Evolutionary conservation across 1,139 yeast genomes (phyloP), one percentile per base, ranked within the genome.

Genomic region (Pneumocystis sp.): DNA sequence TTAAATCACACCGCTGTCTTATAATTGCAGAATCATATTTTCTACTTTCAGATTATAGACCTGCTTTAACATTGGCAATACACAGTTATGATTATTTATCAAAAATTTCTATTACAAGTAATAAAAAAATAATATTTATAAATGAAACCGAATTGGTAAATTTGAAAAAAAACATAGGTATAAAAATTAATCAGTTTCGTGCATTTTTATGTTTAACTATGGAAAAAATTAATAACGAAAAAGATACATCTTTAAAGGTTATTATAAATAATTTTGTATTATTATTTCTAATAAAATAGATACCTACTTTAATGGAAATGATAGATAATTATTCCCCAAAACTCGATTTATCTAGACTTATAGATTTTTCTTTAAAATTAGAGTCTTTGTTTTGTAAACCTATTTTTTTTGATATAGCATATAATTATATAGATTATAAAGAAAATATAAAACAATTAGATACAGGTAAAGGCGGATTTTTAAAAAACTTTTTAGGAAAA

Each of bases 401-500:
- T 59, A 10, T 29, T 21, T 59, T 59, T 59, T 59, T 59, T 7
- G 61, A 59, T 42, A 59, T 59, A 39, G 40, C 61, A 25, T 59
- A 39, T 21, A 59, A 29, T 31, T 59, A 39, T 59, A 31, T 59
- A 39, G 31, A 29, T 21, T 59, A 59, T 59, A 42, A 59, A 42
- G 40, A 21, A 29, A 25, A 31, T 59, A 29, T 19, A 59, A 17
- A 42, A 25, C 45, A 59, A 21, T 21, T 39, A 42, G 15, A 6
- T 21, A 29, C 7, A 12, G 12, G 12, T 12, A 42, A 59, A 59
- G 3, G 40, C 1, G 21, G 35, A 2, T 42, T 59, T 21, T 59
- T 59, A 2, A 42, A 25, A 42, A 21, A 17, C n/a, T 42, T 59
- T 59, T 31, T 39, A 25, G n/a, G n/a, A 59, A 59, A 21, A 59